Evolutionary conservation across 495 filamentous ascomycete genomes (phyloP).

Genomic region (Lophiostoma macrostomum): DNA sequence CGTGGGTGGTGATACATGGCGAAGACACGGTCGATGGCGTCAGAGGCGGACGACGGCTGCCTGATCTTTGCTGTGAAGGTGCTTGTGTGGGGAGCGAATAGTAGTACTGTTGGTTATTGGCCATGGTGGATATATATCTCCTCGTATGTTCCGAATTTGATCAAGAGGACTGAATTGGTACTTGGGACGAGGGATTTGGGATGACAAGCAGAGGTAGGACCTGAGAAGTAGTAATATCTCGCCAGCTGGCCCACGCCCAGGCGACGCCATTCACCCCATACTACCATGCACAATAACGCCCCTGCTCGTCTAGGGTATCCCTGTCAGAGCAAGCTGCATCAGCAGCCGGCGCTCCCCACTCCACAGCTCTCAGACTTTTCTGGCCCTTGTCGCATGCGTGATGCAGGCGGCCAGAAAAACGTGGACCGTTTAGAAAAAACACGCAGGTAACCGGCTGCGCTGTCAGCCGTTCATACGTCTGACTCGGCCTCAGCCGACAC

Average conservation of each 20-base stretch:
- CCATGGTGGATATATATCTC: conserved; percentile 21
- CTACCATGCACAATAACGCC: conserved; percentile 18
- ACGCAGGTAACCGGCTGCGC: conserved; percentile 27
- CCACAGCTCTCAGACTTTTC: not conserved
- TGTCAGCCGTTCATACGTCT: conserved; percentile 34
- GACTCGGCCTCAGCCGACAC: conserved; percentile 25
- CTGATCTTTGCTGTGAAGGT: conserved; percentile 22
- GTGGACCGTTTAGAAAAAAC: conserved; percentile 32
- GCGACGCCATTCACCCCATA: conserved; percentile 31
- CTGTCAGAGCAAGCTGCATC: conserved; percentile 17
- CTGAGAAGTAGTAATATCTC: conserved; percentile 25
- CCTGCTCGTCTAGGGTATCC: conserved; percentile 17
- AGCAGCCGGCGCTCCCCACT: conserved; percentile 27
- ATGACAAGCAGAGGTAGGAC: conserved; percentile 4
- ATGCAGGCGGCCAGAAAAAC: conserved; percentile 29
- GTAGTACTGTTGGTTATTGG: conserved; percentile 27
- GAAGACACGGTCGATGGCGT: conserved; percentile 40
- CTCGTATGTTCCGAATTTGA: not conserved
- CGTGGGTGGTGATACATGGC: conserved; percentile 36
- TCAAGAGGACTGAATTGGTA: conserved; percentile 2
- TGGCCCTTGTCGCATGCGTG: conserved; percentile 20
- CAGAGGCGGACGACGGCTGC: conserved; percentile 35
- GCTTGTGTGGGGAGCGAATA: conserved; percentile 23
- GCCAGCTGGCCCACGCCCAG: conserved; percentile 11
- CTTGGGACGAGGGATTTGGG: conserved; percentile 1